Base-by-base conservation (phyloP, 768 basidiomycete species). In the Scleroderma bovista region DNA sequence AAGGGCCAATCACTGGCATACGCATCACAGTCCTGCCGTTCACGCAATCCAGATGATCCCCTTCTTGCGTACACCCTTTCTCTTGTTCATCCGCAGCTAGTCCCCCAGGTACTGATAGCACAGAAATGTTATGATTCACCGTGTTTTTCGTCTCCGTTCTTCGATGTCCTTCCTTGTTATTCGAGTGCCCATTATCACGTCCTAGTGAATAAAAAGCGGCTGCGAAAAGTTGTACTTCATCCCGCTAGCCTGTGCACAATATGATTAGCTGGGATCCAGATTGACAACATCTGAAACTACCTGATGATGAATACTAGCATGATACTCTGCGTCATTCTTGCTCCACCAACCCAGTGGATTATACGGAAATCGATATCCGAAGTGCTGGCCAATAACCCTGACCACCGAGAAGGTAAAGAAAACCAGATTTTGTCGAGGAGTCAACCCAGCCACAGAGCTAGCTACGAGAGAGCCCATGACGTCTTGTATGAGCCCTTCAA, bases 171-270 rank as follows among this genome's bases (percentile, higher is more conserved):
- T 61, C 20, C 88, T 75, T 3, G 86, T 88, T 83, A 91, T 81
- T 36, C 86, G 77, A 15, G 94, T 96, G 37, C 89, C 87, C 47
- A 96, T 75, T 22, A 96, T 62, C 9, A 69, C 69, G 63, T 98
- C 94, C 93, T 92, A 98, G 59, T 95, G 93, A 39, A 94, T 74
- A 66, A 94, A 99, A 75, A 93, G 97, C 1, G 94, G 94, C 61
- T 98, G 94, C 1, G 88, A 77, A 63, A 93, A 99, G 63, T 99
- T 99, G 38, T 83, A 86, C 69, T 97, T 97, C 72, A 96, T 90
- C 3, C 95, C 95, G 53, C 88, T 78, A 23, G 10, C 10, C 63
- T 64, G 31, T 32, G 48, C 44, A 34, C 15, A 39, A 8, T 1
- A 43, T 47, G 12, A 20, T 32, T 19, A 45, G 24, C 29, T 5